These are phyloP conservation scores for Diplocarpon rosae DNA, from an alignment of 2,329 filamentous ascomycete genomes.

Conservation along the genomic window DNA sequence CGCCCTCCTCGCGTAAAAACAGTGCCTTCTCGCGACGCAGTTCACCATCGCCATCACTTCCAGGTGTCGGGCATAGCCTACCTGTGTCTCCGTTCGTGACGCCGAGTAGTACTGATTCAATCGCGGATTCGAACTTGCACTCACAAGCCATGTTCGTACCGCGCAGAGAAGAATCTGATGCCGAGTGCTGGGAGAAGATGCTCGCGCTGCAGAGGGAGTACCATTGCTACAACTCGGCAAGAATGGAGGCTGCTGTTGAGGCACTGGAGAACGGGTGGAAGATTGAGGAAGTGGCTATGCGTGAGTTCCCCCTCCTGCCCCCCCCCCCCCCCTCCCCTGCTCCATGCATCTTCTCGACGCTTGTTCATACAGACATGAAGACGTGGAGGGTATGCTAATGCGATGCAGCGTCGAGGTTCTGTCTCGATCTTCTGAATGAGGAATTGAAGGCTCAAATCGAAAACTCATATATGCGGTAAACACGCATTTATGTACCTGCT, in stretches of 20 bases:
- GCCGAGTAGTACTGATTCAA: neutral
- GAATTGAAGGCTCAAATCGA: slow-evolving; percentile 20
- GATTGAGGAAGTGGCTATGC: slow-evolving; percentile 19
- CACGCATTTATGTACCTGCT: neutral
- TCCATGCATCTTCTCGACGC: neutral
- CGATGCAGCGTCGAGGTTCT: slow-evolving; percentile 22
- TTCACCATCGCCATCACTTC: slow-evolving; percentile 8
- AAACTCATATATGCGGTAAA: slow-evolving; percentile 1
- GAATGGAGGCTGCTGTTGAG: slow-evolving; percentile 25
- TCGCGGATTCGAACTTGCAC: neutral
- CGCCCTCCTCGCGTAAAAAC: slow-evolving; percentile 6
- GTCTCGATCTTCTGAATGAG: slow-evolving; percentile 25
- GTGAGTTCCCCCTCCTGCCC: slow-evolving; percentile 18
- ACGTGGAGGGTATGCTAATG: neutral
- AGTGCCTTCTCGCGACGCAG: slow-evolving; percentile 1
- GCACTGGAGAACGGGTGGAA: slow-evolving; percentile 19
- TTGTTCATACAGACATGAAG: too few species aligned
- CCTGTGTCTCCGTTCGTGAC: neutral
- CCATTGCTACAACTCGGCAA: slow-evolving; percentile 25
- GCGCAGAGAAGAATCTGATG: slow-evolving; percentile 12
- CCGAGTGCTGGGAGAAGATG: slow-evolving; percentile 24
- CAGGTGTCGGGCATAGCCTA: slow-evolving; percentile 5
- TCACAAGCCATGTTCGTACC: neutral
- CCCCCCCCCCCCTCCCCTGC: too few species aligned
- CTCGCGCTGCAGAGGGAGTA: slow-evolving; percentile 23